These are phyloP conservation scores for Mycena pura DNA, from an alignment of 768 basidiomycete genomes.

Conservation along the genomic window DNA sequence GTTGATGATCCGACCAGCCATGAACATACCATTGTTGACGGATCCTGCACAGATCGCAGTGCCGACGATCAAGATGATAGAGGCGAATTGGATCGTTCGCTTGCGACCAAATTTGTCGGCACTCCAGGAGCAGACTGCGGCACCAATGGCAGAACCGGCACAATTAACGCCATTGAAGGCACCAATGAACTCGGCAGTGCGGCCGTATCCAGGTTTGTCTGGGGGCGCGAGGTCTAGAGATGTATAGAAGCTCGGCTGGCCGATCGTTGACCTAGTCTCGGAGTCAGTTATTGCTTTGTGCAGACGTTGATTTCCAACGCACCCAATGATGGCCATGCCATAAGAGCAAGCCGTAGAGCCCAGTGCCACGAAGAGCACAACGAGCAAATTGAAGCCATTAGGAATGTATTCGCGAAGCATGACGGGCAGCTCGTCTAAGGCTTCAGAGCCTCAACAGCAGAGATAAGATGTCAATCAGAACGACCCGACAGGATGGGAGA, in stretches of 20 bases:
- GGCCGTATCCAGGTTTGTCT: conserved; percentile 4
- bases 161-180: conserved; percentile 6
- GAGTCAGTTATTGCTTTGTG: conserved; percentile 5
- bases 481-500: conserved; percentile 4
- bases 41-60: conserved; percentile 5
- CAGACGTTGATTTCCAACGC: conserved; percentile 1
- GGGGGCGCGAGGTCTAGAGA: conserved; percentile 4
- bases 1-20: conserved; percentile 7
- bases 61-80: conserved; percentile 4
- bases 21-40: conserved; percentile 5
- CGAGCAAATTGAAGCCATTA: conserved; percentile 5
- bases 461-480: conserved; percentile 1
- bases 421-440: conserved; percentile 1
- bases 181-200: conserved; percentile 6
- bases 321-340: conserved; percentile 7
- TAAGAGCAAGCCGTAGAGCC: conserved; percentile 7
- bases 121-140: conserved; percentile 6
- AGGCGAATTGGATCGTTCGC: conserved; percentile 4
- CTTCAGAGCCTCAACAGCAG: conserved; percentile 2
- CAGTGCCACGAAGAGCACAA: conserved; percentile 6
- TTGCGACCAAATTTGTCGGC: conserved; percentile 7
- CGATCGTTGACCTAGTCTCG: conserved; percentile 1
- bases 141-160: conserved; percentile 5
- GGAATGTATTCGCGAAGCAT: conserved; percentile 5
- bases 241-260: conserved; percentile 4